These are phyloP conservation scores for Keqinozyma sinolaborantium DNA, from an alignment of 1,139 yeast species.

Conservation along the genomic window DNA sequence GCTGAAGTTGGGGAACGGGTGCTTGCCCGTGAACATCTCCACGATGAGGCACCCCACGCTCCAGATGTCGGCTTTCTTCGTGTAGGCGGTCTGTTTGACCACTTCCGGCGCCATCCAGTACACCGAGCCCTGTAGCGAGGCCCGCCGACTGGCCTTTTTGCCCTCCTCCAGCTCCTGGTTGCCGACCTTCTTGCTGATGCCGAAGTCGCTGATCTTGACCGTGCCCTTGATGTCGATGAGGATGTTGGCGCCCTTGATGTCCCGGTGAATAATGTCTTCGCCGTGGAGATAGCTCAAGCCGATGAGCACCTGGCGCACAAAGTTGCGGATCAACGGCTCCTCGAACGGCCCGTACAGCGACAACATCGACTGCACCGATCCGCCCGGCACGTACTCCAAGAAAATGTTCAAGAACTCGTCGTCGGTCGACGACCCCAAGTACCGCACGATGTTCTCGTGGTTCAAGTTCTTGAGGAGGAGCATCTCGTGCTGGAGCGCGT, in stretches of 20 bases:
- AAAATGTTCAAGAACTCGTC: constrained; percentile 73
- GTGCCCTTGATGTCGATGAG: constrained; percentile 87
- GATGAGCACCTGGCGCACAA: constrained; percentile 76
- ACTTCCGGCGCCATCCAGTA: constrained; percentile 99
- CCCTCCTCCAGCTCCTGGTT: constrained; percentile 16
- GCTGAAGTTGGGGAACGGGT: constrained; percentile 89
- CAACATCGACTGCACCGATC: constrained; percentile 85
- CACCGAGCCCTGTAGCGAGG: constrained; percentile 89
- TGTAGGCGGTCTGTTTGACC: constrained; percentile 84
- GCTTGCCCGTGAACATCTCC: constrained; percentile 93
- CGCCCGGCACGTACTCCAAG: constrained; percentile 95
- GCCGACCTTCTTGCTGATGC: constrained; percentile 79
- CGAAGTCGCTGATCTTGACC: constrained; percentile 91
- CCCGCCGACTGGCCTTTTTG: constrained; percentile 52
- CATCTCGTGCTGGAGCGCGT: constrained; percentile 86
- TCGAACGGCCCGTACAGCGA: constrained; percentile 88
- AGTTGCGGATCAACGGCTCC: constrained; percentile 81
- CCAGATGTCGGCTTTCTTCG: constrained; percentile 93
- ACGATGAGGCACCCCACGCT: constrained; percentile 88
- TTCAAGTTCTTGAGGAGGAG: constrained; percentile 70
- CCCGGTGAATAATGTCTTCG: constrained; percentile 83
- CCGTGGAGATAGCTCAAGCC: constrained; percentile 82
- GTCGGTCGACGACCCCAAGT: constrained; percentile 80
- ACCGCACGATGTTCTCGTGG: constrained; percentile 90
- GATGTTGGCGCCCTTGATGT: constrained; percentile 90